These are phyloP conservation scores for Aquanectria penicillioides DNA, from an alignment of 2,329 filamentous ascomycete genomes.

Conservation along the genomic window DNA sequence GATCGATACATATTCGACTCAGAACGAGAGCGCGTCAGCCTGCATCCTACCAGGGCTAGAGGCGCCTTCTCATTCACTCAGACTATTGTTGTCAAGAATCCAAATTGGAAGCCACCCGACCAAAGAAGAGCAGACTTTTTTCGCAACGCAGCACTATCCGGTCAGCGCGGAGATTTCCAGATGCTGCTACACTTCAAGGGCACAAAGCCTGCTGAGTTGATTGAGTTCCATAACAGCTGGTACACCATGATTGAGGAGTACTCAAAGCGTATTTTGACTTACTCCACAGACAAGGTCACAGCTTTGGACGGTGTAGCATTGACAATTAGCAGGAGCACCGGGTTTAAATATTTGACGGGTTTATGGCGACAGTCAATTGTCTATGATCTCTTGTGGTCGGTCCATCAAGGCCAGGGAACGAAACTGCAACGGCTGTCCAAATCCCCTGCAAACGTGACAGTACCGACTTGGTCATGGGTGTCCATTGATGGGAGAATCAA, in stretches of 20 bases:
- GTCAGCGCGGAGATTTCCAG: conserved; percentile 1
- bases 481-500: neutral
- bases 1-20: too few relatives aligned
- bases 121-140: too few relatives aligned
- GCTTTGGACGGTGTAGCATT: neutral
- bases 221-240: conserved; percentile 7
- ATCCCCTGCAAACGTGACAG: too few relatives aligned
- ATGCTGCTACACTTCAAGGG: neutral
- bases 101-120: too few relatives aligned
- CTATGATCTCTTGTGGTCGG: neutral
- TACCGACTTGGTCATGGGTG: neutral
- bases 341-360: neutral
- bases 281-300: neutral
- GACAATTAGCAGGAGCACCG: neutral
- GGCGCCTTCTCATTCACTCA: neutral
- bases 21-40: too few relatives aligned
- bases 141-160: neutral
- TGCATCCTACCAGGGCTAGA: too few relatives aligned
- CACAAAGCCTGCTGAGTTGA: neutral
- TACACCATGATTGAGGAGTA: neutral
- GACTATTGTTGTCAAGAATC: neutral
- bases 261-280: neutral
- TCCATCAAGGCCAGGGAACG: too few relatives aligned
- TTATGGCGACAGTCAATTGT: neutral
- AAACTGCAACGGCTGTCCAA: too few relatives aligned